Evolutionary conservation across 352 stramenopile species (phyloP).

Genomic region (Phytophthora litchii): DNA sequence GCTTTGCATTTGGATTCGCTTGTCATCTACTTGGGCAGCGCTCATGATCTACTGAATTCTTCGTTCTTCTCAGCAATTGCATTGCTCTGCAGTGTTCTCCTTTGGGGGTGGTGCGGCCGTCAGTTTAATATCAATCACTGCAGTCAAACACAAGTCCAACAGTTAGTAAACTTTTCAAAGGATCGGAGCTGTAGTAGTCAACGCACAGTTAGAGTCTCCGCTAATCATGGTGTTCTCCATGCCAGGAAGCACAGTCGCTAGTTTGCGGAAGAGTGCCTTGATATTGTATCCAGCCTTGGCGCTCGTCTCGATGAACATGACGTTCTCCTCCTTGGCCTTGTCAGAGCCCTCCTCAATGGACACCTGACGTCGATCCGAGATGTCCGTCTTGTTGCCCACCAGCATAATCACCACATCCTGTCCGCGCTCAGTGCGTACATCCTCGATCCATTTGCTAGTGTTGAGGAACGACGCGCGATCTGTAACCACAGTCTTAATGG

Average conservation of each 20-base stretch:
- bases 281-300: constrained; percentile 99
- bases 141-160: constrained; percentile 10
- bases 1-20: constrained; percentile 25
- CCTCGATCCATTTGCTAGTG: constrained; percentile 99
- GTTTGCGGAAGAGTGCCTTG: constrained; percentile 99
- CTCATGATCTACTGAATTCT: constrained; percentile 22
- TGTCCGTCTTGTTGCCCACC: constrained; percentile 99
- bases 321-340: constrained; percentile 97
- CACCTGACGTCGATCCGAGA: constrained; percentile 96
- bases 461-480: constrained; percentile 98
- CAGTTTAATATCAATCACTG: constrained; percentile 91
- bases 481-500: constrained; percentile 22
- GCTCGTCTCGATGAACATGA: constrained; percentile 99
- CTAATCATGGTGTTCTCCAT: constrained; percentile 92
- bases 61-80: constrained; percentile 61
- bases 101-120: constrained; percentile 80
- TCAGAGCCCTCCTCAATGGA: constrained; percentile 98
- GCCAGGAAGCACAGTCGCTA: constrained; percentile 97
- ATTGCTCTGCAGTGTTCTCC: constrained; percentile 70
- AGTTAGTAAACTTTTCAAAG: constrained; percentile 9
- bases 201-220: constrained; percentile 87
- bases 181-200: not conserved
- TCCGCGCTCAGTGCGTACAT: constrained; percentile 97
- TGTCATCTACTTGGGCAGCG: constrained; percentile 21
- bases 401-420: constrained; percentile 99